Conservation (phyloP, 1,284 basidiomycete species). For the Cutaneotrichosporon curvatum region DNA sequence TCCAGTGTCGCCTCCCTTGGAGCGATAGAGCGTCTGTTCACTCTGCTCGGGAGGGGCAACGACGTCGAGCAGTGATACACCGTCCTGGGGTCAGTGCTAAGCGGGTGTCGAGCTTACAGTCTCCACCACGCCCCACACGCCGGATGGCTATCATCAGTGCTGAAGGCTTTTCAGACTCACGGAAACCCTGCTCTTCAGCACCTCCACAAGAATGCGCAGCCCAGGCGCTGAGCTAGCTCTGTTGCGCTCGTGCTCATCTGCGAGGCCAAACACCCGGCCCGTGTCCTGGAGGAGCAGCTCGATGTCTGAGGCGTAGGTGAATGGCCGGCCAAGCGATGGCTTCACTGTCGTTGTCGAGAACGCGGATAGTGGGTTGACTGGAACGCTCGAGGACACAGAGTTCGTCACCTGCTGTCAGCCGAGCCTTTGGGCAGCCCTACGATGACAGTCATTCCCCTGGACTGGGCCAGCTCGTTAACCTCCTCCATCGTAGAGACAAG, state of each 20-base stretch:
- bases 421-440: constrained; percentile 14
- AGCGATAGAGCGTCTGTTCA: constrained; percentile 24
- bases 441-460: constrained; percentile 21
- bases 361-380: constrained; percentile 31
- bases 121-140: constrained; percentile 40
- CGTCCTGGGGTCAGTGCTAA: constrained; percentile 27
- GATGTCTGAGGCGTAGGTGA: constrained; percentile 34
- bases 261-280: constrained; percentile 36
- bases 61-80: constrained; percentile 29
- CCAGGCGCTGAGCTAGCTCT: constrained; percentile 24
- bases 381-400: constrained; percentile 24
- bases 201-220: constrained; percentile 38
- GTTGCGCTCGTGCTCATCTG: constrained; percentile 37
- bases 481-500: constrained; percentile 40
- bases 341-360: constrained; percentile 40
- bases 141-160: constrained; percentile 22
- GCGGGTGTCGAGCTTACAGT: constrained; percentile 26
- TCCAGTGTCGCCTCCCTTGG: constrained; percentile 26
- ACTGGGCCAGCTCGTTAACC: constrained; percentile 29
- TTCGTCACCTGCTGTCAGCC: constrained; percentile 30
- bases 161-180: no score
- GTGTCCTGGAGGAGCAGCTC: constrained; percentile 41
- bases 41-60: constrained; percentile 28
- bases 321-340: constrained; percentile 36
- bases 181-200: constrained; percentile 37